Evolutionary conservation across 257 asterid genomes (phyloP).

Genomic region (Dorcoceras hygrometricum): DNA sequence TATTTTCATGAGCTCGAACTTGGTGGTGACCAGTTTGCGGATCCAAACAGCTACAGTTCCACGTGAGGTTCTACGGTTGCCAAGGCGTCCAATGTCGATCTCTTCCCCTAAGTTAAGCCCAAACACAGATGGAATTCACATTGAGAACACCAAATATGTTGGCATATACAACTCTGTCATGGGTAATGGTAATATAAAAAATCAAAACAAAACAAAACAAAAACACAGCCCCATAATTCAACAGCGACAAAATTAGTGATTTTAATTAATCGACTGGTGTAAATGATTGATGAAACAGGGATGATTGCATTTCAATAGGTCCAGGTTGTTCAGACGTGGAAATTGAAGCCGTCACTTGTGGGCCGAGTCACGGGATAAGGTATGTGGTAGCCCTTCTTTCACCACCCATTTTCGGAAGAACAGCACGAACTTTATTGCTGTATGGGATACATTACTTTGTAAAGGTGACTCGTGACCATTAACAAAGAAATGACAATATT

Average conservation of each 20-base stretch:
- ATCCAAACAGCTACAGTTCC: conserved; percentile 88
- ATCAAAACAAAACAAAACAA: too few relatives aligned
- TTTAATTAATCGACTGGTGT: neutral
- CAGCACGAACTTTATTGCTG: neutral
- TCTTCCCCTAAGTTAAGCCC: conserved; percentile 93
- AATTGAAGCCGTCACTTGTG: conserved; percentile 81
- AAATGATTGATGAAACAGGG: conserved; percentile 45
- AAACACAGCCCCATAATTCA: neutral
- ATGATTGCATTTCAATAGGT: conserved; percentile 94
- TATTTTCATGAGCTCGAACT: conserved; percentile 85
- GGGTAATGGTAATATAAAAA: conserved; percentile 48
- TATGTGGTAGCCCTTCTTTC: conserved; percentile 21
- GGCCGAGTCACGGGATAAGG: conserved; percentile 99
- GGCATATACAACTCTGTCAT: conserved; percentile 80
- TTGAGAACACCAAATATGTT: conserved; percentile 69
- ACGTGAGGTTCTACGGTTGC: conserved; percentile 87
- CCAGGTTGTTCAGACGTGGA: conserved; percentile 84
- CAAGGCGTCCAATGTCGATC: conserved; percentile 66
- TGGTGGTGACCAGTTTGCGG: conserved; percentile 60
- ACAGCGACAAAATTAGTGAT: neutral
- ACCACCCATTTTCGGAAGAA: neutral
- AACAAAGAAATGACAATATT: too few relatives aligned
- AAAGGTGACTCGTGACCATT: neutral
- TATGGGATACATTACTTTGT: neutral
- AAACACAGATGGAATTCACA: conserved; percentile 90